A percentile compares a stretch with the other conserved stretches of the same genome.
Conservation (phyloP, 129 eudicot species). For the Mikania micrantha region DNA sequence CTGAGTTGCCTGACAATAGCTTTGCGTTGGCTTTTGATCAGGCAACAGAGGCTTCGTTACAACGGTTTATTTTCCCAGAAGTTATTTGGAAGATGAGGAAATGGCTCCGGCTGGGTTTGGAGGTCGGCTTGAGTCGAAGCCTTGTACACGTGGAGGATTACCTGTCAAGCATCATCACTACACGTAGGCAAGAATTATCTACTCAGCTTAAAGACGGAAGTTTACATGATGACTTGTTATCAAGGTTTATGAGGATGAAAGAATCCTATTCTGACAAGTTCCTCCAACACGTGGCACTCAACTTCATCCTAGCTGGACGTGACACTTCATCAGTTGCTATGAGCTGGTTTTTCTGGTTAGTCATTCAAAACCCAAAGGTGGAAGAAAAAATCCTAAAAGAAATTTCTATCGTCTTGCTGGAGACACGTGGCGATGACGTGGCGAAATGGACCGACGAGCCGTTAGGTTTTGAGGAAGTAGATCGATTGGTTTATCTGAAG, state of each 20-base stretch:
- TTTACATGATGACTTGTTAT: constrained; percentile 75
- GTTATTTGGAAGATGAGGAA: constrained; percentile 65
- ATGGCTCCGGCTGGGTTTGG: constrained; percentile 86
- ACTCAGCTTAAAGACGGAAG: constrained; percentile 48
- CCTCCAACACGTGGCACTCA: constrained; percentile 91
- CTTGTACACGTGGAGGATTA: constrained; percentile 66
- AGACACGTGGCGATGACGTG: constrained; percentile 78
- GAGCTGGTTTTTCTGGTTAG: constrained; percentile 91
- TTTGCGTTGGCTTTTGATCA: constrained; percentile 78
- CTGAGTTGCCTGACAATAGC: constrained; percentile 63
- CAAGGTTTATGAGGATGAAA: constrained; percentile 85
- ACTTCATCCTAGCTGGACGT: constrained; percentile 97
- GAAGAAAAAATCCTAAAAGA: constrained; percentile 58
- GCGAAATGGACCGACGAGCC: constrained; percentile 59
- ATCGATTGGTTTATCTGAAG: constrained; percentile 56
- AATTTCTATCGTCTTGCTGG: constrained; percentile 52
- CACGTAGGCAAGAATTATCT: constrained; percentile 70
- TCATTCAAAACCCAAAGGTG: constrained; percentile 57
- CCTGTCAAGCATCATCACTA: constrained; percentile 54
- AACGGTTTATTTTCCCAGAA: constrained; percentile 65
- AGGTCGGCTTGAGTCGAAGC: constrained; percentile 80
- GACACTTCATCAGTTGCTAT: constrained; percentile 95
- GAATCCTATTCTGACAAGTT: constrained; percentile 74
- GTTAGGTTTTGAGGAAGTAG: constrained; percentile 67
- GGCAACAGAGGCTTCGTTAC: constrained; percentile 81